Base-by-base conservation (phyloP, 2,329 filamentous ascomycete species). In the Talaromyces sp. region DNA sequence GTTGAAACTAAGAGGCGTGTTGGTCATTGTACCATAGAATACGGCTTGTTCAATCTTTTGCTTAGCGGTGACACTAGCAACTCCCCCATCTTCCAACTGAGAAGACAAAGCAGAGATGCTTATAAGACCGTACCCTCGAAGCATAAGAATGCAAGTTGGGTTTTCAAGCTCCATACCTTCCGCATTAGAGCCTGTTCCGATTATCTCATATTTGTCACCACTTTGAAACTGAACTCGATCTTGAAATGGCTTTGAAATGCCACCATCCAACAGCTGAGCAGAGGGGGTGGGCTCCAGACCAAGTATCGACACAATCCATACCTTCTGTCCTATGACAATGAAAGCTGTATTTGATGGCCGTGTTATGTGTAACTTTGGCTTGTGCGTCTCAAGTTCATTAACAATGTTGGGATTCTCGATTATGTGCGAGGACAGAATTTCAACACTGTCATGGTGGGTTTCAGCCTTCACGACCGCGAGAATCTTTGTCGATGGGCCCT, bases 31-130 rank as follows among this genome's bases (percentile, higher is more conserved):
- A 1, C 93, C 93, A 72, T 92, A 98, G 76, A 97, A 98, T 1
- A 98, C 90, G 2, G 93, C 93, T 77, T 99, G 93, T 71, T 97
- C 92, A 47, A 99, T 83, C 75, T 95, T 96, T 76, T 87, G 91
- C 76, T 92, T 95, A 7, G 91, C 90, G 1, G 90, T 93, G 17
- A 96, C 85, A 66, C 78, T 78, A 51, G 78, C 77, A 53, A 73
- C 68, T 9, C 72, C 86, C 28, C 88, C 79, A 17, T 85, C 80
- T 28, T 66, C 66, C 33, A 69, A 64, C 33, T 67, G 64, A 44
- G 65, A 69, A 62, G 72, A 70, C n/a, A 71, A 70, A 15, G 79
- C 78, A 57, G 77, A 77, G 44, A 87, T 73, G 57, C 84, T 80
- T 55, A 87, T 72, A n/a, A 87, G 72, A 13, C 86, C 86, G 67